These are phyloP conservation scores for Mucor sp. DNA, from an alignment of 371 early-diverging fungal genomes.

Conservation along the genomic window DNA sequence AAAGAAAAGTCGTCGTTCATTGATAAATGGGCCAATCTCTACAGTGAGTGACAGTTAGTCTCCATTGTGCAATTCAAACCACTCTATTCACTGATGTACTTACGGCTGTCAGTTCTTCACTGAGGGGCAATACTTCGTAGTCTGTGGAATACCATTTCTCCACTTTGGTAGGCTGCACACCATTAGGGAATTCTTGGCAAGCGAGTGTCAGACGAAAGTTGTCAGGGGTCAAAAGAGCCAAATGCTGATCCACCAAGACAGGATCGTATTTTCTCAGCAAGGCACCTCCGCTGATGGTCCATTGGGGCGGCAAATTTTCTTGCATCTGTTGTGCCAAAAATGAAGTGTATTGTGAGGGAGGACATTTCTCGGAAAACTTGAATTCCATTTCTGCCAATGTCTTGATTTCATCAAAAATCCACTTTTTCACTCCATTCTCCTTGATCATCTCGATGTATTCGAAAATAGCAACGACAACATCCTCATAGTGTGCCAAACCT, in stretches of 20 bases:
- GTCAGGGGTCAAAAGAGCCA: constrained; percentile 62
- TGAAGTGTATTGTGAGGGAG: constrained; percentile 57
- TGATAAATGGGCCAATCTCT: constrained; percentile 18
- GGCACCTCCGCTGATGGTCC: constrained; percentile 67
- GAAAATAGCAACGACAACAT: constrained; percentile 80
- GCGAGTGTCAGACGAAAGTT: constrained; percentile 62
- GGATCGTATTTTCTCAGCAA: constrained; percentile 64
- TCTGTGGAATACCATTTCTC: constrained; percentile 86
- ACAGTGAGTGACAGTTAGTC: background rate
- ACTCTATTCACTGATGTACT: background rate
- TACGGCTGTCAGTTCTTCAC: constrained; percentile 58
- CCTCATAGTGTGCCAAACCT: constrained; percentile 80
- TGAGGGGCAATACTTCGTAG: constrained; percentile 68
- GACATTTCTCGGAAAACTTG: constrained; percentile 79
- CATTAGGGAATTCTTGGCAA: constrained; percentile 48
- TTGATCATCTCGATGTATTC: constrained; percentile 87
- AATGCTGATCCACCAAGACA: constrained; percentile 50
- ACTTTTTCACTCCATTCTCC: constrained; percentile 67
- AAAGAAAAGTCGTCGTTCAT: constrained; percentile 65
- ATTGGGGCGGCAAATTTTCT: constrained; percentile 65
- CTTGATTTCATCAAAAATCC: constrained; percentile 82
- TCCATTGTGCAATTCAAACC: background rate
- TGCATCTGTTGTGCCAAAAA: constrained; percentile 58
- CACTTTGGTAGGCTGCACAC: constrained; percentile 49
- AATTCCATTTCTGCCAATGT: constrained; percentile 71